Evolutionary conservation across 78 protist genomes (phyloP).

Genomic region (Chrysochromulina parva): DNA sequence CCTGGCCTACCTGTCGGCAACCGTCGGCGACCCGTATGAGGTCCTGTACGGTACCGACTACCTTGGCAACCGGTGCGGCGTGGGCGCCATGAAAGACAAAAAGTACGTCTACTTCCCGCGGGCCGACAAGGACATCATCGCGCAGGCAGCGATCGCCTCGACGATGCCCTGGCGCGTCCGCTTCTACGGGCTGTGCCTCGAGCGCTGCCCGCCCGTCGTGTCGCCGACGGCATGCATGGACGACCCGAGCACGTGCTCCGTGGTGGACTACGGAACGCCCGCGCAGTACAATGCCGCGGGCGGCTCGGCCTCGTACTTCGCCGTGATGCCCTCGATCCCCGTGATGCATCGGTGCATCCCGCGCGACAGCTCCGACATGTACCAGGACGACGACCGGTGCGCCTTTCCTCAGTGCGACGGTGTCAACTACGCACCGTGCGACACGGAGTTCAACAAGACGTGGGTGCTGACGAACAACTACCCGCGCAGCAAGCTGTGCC

Average conservation of each 20-base stretch:
- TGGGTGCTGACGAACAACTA: background rate
- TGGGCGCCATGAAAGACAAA: background rate
- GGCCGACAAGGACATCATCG: background rate
- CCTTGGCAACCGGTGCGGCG: slow-evolving; percentile 21
- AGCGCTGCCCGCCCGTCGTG: background rate
- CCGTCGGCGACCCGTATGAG: slow-evolving; percentile 62
- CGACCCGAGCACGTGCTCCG: too few species aligned
- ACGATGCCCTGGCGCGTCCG: background rate
- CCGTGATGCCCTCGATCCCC: too few species aligned
- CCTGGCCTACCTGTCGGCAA: slow-evolving; percentile 51
- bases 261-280: too few species aligned
- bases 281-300: too few species aligned
- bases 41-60: background rate
- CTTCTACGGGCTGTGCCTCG: background rate
- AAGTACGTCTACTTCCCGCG: background rate
- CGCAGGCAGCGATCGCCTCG: background rate
- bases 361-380: too few species aligned
- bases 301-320: too few species aligned
- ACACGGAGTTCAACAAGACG: background rate
- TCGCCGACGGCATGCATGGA: too few species aligned
- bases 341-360: too few species aligned
- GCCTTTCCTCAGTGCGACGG: background rate
- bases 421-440: background rate
- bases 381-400: background rate
- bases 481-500: background rate